These are phyloP conservation scores for Alternaria brassicae DNA, from an alignment of 2,329 filamentous ascomycete genomes.

Conservation along the genomic window DNA sequence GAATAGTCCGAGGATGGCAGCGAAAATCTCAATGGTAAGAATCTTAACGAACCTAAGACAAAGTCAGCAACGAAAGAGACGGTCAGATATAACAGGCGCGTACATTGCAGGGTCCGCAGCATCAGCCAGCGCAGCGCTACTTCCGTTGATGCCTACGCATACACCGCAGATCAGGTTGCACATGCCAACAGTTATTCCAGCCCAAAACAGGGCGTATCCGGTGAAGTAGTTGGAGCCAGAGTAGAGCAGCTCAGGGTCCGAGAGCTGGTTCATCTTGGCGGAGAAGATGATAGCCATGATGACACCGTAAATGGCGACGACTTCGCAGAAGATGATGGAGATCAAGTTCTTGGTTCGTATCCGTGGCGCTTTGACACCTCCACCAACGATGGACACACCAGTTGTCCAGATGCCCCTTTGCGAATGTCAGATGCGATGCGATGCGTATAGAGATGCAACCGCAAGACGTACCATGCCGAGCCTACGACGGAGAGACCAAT, in stretches of 20 bases:
- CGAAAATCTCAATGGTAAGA: constrained; percentile 98
- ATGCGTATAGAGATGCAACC: neutral
- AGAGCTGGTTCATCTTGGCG: constrained; percentile 76
- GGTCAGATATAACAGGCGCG: constrained; percentile 48
- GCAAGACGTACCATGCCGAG: constrained; percentile 81
- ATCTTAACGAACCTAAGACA: constrained; percentile 89
- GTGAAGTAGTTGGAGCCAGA: constrained; percentile 87
- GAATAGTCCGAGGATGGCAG: constrained; percentile 94
- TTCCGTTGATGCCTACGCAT: constrained; percentile 97
- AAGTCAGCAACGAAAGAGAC: constrained; percentile 13
- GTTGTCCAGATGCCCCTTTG: constrained; percentile 98
- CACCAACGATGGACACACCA: constrained; percentile 94
- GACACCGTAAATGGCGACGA: constrained; percentile 99
- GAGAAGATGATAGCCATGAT: constrained; percentile 99
- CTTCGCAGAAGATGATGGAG: constrained; percentile 99
- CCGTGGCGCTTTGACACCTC: constrained; percentile 92
- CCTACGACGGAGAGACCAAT: constrained; percentile 96
- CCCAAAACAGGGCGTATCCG: constrained; percentile 95
- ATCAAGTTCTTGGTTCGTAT: constrained; percentile 99
- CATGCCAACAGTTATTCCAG: constrained; percentile 88
- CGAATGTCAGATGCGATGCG: constrained; percentile 25
- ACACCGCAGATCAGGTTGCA: constrained; percentile 97
- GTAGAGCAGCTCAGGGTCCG: constrained; percentile 70
- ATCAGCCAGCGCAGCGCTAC: constrained; percentile 93
- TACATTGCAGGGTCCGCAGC: constrained; percentile 90